phyloP scores from a whole-genome alignment of 305 asterid species.

The Fraxinus greggii region DNA sequence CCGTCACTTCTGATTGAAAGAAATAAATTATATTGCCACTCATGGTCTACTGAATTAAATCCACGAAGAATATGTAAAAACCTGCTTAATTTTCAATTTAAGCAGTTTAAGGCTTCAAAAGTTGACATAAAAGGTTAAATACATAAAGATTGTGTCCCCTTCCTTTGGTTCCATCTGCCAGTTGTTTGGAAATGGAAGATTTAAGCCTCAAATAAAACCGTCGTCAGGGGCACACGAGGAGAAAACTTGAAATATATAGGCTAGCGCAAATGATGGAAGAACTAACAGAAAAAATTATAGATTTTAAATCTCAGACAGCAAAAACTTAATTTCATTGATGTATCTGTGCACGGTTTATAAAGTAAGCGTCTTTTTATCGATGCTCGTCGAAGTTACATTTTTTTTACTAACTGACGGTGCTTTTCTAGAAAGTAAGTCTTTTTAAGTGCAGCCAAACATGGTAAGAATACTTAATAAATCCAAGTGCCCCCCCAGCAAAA shows the following conservation, averaged over 20 bases:
- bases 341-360: not conserved
- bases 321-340: not conserved
- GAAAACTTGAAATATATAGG: not conserved
- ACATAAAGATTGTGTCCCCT: not conserved
- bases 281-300: not conserved
- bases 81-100: not conserved
- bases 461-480: slow-evolving; percentile 11
- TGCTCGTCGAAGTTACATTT: not conserved
- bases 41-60: not conserved
- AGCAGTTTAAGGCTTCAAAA: not conserved
- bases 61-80: not conserved
- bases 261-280: not conserved
- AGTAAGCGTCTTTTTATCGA: not conserved
- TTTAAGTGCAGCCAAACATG: not conserved
- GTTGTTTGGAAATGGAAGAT: not conserved
- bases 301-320: not conserved
- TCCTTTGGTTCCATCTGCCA: not conserved
- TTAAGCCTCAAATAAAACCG: not conserved
- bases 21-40: not conserved
- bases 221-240: not conserved
- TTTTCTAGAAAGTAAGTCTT: not conserved
- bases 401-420: not conserved
- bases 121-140: not conserved
- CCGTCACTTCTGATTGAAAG: not conserved
- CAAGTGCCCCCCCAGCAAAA: not conserved